phyloP scores from a whole-genome alignment of 495 filamentous ascomycete genomes.

The Daldinia childiae region DNA sequence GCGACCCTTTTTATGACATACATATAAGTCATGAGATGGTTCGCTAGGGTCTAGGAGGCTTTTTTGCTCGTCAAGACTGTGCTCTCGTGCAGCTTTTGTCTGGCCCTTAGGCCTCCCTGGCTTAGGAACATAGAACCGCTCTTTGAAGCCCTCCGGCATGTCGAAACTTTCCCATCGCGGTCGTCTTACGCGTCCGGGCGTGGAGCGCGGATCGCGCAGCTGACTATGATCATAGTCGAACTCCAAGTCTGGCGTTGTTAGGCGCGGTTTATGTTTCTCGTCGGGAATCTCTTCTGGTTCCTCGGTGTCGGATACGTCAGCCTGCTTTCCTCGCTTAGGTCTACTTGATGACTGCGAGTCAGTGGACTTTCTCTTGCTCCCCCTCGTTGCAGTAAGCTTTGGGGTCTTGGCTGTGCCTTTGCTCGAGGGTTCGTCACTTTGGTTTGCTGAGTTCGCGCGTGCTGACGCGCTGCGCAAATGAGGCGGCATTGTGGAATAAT shows the following conservation, averaged over 20 bases:
- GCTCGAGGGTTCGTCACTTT: neutral
- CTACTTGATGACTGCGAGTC: neutral
- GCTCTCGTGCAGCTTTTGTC: constrained; percentile 11
- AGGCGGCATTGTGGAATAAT: neutral
- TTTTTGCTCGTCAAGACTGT: neutral
- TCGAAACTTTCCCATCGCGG: constrained; percentile 10
- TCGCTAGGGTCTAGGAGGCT: constrained; percentile 17
- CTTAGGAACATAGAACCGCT: constrained; percentile 24
- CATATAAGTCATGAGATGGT: constrained; percentile 23
- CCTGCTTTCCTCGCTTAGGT: neutral
- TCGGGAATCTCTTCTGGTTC: neutral
- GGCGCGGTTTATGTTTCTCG: constrained; percentile 22
- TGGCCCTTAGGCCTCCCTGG: constrained; percentile 19
- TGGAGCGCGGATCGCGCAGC: constrained; percentile 37
- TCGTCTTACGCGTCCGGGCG: constrained; percentile 32
- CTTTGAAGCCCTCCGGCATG: constrained; percentile 21
- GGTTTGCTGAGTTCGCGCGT: neutral
- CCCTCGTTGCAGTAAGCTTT: neutral
- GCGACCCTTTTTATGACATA: constrained; percentile 38
- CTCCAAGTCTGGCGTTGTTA: constrained; percentile 40
- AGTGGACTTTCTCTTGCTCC: constrained; percentile 30
- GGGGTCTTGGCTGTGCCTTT: neutral
- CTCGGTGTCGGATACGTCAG: neutral
- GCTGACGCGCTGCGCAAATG: neutral
- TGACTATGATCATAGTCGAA: constrained; percentile 38